Conservation (phyloP, 2,329 filamentous ascomycete genomes). For the Corinectria fuckeliana region DNA sequence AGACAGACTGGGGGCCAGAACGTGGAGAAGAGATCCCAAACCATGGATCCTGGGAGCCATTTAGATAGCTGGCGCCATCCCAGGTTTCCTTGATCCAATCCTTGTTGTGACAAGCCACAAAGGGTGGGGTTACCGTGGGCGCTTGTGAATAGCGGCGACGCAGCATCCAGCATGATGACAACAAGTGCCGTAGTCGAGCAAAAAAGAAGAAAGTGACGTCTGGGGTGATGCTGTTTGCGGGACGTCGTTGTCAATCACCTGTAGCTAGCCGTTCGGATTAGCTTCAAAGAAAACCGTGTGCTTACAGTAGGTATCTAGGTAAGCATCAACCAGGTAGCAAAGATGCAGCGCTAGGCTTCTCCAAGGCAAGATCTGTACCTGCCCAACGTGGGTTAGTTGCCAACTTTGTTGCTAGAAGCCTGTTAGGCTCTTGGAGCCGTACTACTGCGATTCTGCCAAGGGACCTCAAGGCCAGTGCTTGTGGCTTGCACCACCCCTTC, state of each 20-base stretch:
- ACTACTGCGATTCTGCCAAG: background rate
- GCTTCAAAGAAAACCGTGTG: background rate
- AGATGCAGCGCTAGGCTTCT: background rate
- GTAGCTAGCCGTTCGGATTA: background rate
- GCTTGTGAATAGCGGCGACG: background rate
- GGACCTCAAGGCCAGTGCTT: background rate
- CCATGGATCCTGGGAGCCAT: background rate
- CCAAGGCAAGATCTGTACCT: slow-evolving; percentile 1
- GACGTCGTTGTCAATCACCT: slow-evolving; percentile 8
- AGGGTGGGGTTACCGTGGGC: slow-evolving; percentile 6
- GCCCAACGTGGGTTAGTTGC: slow-evolving; percentile 14
- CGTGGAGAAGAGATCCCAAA: background rate
- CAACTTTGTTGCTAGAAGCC: background rate
- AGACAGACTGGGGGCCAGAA: background rate
- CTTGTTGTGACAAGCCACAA: background rate
- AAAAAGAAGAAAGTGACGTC: background rate
- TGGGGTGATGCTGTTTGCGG: slow-evolving; percentile 1
- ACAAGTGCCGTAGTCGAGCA: background rate
- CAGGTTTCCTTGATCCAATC: background rate
- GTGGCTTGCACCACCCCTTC: background rate
- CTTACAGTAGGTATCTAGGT: background rate
- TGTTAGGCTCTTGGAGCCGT: background rate
- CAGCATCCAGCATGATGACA: slow-evolving; percentile 2
- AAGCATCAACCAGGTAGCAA: background rate
- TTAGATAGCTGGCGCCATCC: background rate